phyloP scores from a whole-genome alignment of 257 asterid genomes.

The Fraxinus cuspidata region DNA sequence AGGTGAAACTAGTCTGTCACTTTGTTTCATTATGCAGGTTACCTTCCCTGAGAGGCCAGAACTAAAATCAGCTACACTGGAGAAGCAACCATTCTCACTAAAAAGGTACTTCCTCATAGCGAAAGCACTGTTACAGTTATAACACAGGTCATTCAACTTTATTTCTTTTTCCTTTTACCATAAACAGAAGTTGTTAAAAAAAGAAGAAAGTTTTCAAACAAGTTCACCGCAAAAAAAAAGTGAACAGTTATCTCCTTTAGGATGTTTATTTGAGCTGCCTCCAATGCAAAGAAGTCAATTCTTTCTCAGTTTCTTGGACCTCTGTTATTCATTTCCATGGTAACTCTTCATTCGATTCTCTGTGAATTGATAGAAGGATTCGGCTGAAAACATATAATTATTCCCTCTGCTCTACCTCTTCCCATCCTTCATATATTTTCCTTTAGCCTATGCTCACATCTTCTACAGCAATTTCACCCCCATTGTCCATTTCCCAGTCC shows the following conservation, averaged over 20 bases:
- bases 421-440: background rate
- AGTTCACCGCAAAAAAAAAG: background rate
- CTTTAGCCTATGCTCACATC: background rate
- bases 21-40: slow-evolving; percentile 3
- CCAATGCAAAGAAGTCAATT: background rate
- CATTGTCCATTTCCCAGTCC: background rate
- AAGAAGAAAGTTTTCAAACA: background rate
- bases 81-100: slow-evolving; percentile 22
- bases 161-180: background rate
- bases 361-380: background rate
- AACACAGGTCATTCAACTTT: background rate
- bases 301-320: background rate
- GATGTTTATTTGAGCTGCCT: background rate
- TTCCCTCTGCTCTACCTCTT: background rate
- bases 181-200: background rate
- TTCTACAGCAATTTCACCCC: background rate
- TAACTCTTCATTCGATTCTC: background rate
- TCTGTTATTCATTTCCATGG: background rate
- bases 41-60: slow-evolving; percentile 22
- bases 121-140: background rate
- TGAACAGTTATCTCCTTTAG: background rate
- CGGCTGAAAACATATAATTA: background rate
- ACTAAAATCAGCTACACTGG: slow-evolving; percentile 23
- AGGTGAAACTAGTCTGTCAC: background rate
- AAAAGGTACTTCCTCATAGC: slow-evolving; percentile 16